Evolutionary conservation across 116 monocot species (phyloP), one percentile per base, ranked within the genome.

Genomic region (Dioscorea cayenensis): DNA sequence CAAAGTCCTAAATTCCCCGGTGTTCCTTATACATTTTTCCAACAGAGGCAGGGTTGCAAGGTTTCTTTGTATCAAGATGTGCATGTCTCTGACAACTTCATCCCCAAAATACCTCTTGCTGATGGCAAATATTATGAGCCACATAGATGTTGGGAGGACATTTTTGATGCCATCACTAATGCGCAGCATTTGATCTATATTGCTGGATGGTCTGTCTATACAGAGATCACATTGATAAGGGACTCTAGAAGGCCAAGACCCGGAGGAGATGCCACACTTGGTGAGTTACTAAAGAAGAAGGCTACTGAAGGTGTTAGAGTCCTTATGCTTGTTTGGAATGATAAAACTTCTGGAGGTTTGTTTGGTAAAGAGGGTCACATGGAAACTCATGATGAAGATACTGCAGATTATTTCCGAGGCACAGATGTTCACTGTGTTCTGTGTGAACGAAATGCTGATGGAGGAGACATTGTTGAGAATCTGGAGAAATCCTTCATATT

Each of bases 371-470:
- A 86, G 68, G 87, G 90, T 5, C 51, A 84, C 66, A 90, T 90
- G 90, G 86, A 84, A 17, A 90, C 90, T 20, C 90, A 90, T 70
- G 90, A 90, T 36, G 76, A 90, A 69, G 87, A 90, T 65, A 90
- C 90, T 13, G 64, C 21, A 7, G 67, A 71, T 7, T 90, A 87
- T 72, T 90, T 90, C 72, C 64, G 55, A 0, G 65, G 52, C 37
- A 82, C 84, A 16, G 77, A 80, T 64, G 90, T 90, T 18, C 77
- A 82, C 32, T 90, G 87, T 77, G 78, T 90, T 19, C 50, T 90
- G 51, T 90, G 90, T 80, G 87, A 87, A 3, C 81, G 90, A 19
- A 84, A 90, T 78, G 82, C 90, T 8, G 65, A 75, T 65, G 84
- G 75, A 14, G 76, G 76, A 17, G 87, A 84, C 73, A 73, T 82